Percentiles rank a stretch among this genome's conserved stretches.
Evolutionary conservation across 2,329 filamentous ascomycete genomes (phyloP).

Genomic region (Claviceps africana): DNA sequence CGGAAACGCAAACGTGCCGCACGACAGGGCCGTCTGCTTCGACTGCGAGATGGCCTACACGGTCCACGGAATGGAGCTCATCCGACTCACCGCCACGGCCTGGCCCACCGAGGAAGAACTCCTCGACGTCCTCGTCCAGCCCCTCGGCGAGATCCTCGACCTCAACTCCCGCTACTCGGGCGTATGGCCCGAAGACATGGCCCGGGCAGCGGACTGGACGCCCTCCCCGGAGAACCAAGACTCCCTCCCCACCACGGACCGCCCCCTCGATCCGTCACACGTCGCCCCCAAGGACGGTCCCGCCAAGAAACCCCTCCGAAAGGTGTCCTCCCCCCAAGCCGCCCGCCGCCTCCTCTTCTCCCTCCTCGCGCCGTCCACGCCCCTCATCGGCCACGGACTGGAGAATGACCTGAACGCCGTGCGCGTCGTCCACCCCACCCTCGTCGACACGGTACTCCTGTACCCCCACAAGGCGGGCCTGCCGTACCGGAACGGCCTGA

Average conservation of each 20-base stretch:
- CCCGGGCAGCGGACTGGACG: slow-evolving; percentile 47
- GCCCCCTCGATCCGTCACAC: no score
- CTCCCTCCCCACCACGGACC: background rate
- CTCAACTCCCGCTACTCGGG: slow-evolving; percentile 89
- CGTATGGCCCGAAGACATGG: slow-evolving; percentile 64
- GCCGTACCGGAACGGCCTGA: slow-evolving; percentile 66
- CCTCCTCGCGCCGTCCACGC: slow-evolving; percentile 60
- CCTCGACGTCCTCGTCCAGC: slow-evolving; percentile 73
- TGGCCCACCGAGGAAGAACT: slow-evolving; percentile 69
- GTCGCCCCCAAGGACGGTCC: slow-evolving; percentile 9
- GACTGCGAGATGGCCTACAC: slow-evolving; percentile 99
- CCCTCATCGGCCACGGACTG: slow-evolving; percentile 81
- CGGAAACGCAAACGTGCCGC: slow-evolving; percentile 36
- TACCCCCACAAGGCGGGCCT: slow-evolving; percentile 68
- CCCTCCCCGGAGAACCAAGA: slow-evolving; percentile 4
- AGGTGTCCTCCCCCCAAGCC: slow-evolving; percentile 59
- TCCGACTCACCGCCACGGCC: slow-evolving; percentile 74
- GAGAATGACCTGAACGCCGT: slow-evolving; percentile 88
- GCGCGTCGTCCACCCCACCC: slow-evolving; percentile 68
- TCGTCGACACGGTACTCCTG: slow-evolving; percentile 76
- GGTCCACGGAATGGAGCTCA: slow-evolving; percentile 70
- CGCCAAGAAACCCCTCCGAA: slow-evolving; percentile 37
- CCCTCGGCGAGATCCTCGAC: slow-evolving; percentile 72
- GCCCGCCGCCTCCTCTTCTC: slow-evolving; percentile 69
- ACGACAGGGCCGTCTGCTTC: slow-evolving; percentile 59